Conservation (phyloP, 2,329 filamentous ascomycete species). For the Cladophialophora exuberans region DNA sequence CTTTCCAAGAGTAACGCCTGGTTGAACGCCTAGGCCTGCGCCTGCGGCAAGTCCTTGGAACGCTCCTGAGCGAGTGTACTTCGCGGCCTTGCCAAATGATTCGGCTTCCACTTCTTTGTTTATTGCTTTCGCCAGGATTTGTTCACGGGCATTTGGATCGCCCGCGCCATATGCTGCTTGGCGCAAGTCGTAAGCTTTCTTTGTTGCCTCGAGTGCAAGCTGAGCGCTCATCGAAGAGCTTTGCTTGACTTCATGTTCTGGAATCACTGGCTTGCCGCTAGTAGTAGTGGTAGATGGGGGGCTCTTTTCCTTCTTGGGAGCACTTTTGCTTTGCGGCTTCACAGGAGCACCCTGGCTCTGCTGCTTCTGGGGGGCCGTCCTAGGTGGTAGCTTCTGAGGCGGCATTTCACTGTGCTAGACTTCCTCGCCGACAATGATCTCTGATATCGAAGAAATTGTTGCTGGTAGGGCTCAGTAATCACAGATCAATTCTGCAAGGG, state of each 20-base stretch:
- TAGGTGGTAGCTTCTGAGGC: too few species aligned
- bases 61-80: slow-evolving; percentile 43
- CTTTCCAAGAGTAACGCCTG: slow-evolving; percentile 20
- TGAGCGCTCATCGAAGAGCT: slow-evolving; percentile 43
- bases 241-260: slow-evolving; percentile 43
- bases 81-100: slow-evolving; percentile 46
- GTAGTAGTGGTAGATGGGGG: neutral
- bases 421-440: too few species aligned
- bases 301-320: slow-evolving; percentile 6
- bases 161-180: slow-evolving; percentile 45
- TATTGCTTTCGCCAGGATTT: slow-evolving; percentile 44
- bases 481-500: too few species aligned
- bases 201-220: slow-evolving; percentile 41
- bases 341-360: too few species aligned
- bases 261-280: slow-evolving; percentile 30
- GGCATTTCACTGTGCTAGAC: too few species aligned
- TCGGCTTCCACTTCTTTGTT: slow-evolving; percentile 47
- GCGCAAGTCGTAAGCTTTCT: slow-evolving; percentile 44
- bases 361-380: too few species aligned
- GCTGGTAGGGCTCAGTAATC: too few species aligned
- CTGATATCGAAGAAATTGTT: too few species aligned
- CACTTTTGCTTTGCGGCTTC: too few species aligned
- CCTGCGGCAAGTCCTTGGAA: slow-evolving; percentile 46
- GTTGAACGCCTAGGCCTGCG: slow-evolving; percentile 39
- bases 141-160: slow-evolving; percentile 43